Percentiles rank a stretch among this genome's conserved stretches.
Conservation (phyloP, 768 basidiomycete genomes). For the Suillus alpinus region DNA sequence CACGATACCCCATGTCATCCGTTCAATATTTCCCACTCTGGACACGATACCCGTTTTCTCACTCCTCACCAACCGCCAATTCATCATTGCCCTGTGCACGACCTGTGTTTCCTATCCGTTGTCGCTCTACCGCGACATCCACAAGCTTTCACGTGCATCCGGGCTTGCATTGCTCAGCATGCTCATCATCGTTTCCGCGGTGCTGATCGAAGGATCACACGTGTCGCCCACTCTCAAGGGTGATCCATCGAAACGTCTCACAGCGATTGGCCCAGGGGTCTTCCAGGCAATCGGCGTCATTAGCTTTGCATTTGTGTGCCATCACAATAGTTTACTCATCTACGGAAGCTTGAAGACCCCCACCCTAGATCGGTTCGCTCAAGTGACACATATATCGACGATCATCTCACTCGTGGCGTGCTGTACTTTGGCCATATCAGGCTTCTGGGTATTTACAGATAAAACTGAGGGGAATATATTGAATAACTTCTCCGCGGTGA, state of each 20-base stretch:
- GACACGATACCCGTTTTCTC: conserved; percentile 68
- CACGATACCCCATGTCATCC: conserved; percentile 93
- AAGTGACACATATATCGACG: conserved; percentile 92
- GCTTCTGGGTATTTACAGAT: conserved; percentile 86
- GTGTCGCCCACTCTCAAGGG: conserved; percentile 75
- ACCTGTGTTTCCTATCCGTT: conserved; percentile 89
- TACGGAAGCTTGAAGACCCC: conserved; percentile 92
- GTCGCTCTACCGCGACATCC: conserved; percentile 94
- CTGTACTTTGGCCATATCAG: conserved; percentile 78
- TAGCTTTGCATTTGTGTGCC: conserved; percentile 94
- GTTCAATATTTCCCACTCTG: conserved; percentile 74
- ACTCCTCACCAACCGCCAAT: conserved; percentile 80
- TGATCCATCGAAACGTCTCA: conserved; percentile 68
- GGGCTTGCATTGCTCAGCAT: conserved; percentile 90
- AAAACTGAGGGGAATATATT: conserved; percentile 94
- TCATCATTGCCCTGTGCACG: conserved; percentile 87
- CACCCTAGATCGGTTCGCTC: conserved; percentile 89
- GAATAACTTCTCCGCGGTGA: conserved; percentile 85
- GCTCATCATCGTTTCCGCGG: conserved; percentile 86
- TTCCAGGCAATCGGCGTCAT: conserved; percentile 98
- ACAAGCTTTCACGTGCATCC: conserved; percentile 92
- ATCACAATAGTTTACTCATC: conserved; percentile 96
- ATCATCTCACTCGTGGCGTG: conserved; percentile 82
- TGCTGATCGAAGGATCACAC: conserved; percentile 79
- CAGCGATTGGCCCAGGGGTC: conserved; percentile 73